Percentiles rank a stretch among this genome's conserved stretches.
Evolutionary conservation across 768 basidiomycete species (phyloP).

Genomic region (Holtermanniella nyarrowii): DNA sequence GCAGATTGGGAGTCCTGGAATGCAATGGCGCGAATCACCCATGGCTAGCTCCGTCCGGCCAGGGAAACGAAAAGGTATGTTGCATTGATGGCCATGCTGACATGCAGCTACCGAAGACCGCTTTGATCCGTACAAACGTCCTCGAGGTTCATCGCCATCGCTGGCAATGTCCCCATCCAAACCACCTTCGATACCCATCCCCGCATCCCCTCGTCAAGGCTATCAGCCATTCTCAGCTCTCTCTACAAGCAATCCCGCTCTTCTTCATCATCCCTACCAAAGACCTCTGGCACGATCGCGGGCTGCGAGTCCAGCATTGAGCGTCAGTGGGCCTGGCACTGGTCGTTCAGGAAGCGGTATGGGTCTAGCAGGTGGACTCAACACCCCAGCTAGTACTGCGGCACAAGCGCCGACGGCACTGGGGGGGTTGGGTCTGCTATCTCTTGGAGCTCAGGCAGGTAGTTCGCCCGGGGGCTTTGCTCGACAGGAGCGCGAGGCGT

Average conservation of each 20-base stretch:
- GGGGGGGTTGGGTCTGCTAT: slow-evolving; percentile 29
- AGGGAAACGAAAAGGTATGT: slow-evolving; percentile 30
- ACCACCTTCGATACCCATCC: slow-evolving; percentile 19
- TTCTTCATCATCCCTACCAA: slow-evolving; percentile 18
- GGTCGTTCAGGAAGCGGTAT: background rate
- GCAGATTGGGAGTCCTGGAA: slow-evolving; percentile 21
- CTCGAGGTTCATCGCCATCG: slow-evolving; percentile 26
- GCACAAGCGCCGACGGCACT: slow-evolving; percentile 11
- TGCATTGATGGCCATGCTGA: background rate
- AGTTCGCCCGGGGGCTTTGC: background rate
- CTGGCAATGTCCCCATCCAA: slow-evolving; percentile 26
- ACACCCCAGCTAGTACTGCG: background rate
- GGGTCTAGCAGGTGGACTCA: slow-evolving; percentile 5
- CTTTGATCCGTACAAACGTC: slow-evolving; percentile 35
- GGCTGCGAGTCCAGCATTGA: slow-evolving; percentile 27
- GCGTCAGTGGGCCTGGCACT: slow-evolving; percentile 19
- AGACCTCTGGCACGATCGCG: slow-evolving; percentile 21
- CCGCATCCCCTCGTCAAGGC: slow-evolving; percentile 23
- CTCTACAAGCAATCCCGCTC: slow-evolving; percentile 3
- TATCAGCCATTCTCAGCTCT: slow-evolving; percentile 10
- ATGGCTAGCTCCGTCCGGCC: slow-evolving; percentile 26
- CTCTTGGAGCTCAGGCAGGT: slow-evolving; percentile 3
- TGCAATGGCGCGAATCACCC: slow-evolving; percentile 26
- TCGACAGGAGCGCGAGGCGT: too few relatives aligned
- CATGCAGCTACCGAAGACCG: slow-evolving; percentile 30